Base-by-base conservation (phyloP, 2,329 filamentous ascomycete species). In the Botrytis pseudocinerea region DNA sequence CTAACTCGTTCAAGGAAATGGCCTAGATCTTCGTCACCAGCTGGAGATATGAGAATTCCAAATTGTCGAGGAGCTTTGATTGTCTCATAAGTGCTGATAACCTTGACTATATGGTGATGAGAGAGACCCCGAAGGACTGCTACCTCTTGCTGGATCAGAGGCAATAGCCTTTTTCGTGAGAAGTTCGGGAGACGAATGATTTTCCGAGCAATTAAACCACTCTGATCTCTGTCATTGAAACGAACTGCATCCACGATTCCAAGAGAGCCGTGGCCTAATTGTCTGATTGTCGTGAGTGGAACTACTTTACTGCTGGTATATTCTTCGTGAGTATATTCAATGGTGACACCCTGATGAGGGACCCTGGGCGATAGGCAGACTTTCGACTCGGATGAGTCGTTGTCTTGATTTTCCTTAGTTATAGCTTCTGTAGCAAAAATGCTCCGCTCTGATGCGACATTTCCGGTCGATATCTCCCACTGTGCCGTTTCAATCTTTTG, bases 141-240 rank as follows among this genome's bases (percentile, higher is more conserved):
- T 0, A 76, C 75, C 51, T 76, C 74, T 60, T 75, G 71, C 32
- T 75, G 74, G n/a, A 76, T 74, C 1, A 76, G 68, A 28, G 75
- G 75, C 2, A 76, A 64, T 5, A 76, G 57, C 9, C 64, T 44
- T 54, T 75, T 76, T 40, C 74, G 71, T 16, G 75, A 70, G 35
- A 74, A 69, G 28, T 65, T 74, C 22, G 71, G 73, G 8, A 76
- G 22, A 4, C 73, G 73, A 35, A 76, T 74, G 2, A 75, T 62
- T 40, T 76, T 76, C 42, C 75, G 74, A 44, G 75, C 74, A 25
- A 74, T 38, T 18, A 74, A 5, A n/a, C 35, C 20, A 4, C 60
- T 46, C 62, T 71, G 44, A n/a, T 48, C n/a, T 20, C 61, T 54
- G 1, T 35, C 71, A 28, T 63, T 42, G 4, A 38, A 18, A 10